A percentile compares a stretch with the other conserved stretches of the same genome.
Conservation (phyloP, 2,329 filamentous ascomycete genomes). For the Arthroderma sp. region DNA sequence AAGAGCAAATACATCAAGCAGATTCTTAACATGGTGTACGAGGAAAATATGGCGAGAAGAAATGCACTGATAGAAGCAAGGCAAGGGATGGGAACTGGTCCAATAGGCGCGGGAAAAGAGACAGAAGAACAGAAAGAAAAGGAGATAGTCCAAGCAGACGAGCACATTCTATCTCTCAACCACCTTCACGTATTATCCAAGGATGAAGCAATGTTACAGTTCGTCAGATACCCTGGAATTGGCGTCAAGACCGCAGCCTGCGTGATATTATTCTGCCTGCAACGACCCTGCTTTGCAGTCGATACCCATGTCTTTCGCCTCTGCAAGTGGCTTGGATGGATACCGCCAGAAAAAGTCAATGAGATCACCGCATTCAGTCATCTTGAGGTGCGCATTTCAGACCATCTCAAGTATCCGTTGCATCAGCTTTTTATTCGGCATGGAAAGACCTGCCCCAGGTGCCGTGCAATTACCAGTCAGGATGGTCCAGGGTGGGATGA, state of each 20-base stretch:
- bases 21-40: slow-evolving; percentile 58
- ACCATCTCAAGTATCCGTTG: slow-evolving; percentile 49
- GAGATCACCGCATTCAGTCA: slow-evolving; percentile 43
- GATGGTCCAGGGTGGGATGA: slow-evolving; percentile 50
- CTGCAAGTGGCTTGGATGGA: slow-evolving; percentile 48
- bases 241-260: slow-evolving; percentile 55
- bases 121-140: slow-evolving; percentile 29
- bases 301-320: slow-evolving; percentile 55
- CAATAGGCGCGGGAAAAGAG: slow-evolving; percentile 19
- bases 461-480: slow-evolving; percentile 47
- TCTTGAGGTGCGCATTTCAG: slow-evolving; percentile 47
- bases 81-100: slow-evolving; percentile 27
- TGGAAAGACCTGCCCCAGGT: slow-evolving; percentile 48
- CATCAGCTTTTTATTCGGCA: slow-evolving; percentile 50
- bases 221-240: slow-evolving; percentile 49
- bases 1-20: slow-evolving; percentile 62
- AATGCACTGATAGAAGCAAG: slow-evolving; percentile 36
- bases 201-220: slow-evolving; percentile 43
- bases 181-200: slow-evolving; percentile 44
- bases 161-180: slow-evolving; percentile 51
- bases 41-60: slow-evolving; percentile 50
- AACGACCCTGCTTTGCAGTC: slow-evolving; percentile 50
- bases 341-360: slow-evolving; percentile 37
- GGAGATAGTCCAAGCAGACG: slow-evolving; percentile 44
- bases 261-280: slow-evolving; percentile 51